Evolutionary conservation across 768 basidiomycete genomes (phyloP).

Genomic region (Mycena rebaudengoi): DNA sequence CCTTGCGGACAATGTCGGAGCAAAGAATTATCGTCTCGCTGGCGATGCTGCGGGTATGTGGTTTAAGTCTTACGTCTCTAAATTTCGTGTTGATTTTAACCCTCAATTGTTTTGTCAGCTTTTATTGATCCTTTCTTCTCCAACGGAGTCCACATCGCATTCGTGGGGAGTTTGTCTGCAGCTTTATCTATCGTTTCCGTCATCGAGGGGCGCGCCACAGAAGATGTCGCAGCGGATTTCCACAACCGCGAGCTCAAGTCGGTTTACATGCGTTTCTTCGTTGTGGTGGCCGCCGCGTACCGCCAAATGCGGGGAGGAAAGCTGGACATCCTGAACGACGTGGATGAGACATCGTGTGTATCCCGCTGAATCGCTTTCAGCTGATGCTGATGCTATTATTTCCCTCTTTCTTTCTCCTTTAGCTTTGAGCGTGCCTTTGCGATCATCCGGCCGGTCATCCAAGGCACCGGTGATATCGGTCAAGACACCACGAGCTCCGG

Average conservation of each 20-base stretch:
- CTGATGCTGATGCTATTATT: not conserved
- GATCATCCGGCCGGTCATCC: not conserved
- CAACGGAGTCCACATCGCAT: not conserved
- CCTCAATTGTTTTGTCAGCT: not conserved
- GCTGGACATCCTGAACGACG: slow-evolving; percentile 9
- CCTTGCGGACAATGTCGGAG: not conserved
- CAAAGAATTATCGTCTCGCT: slow-evolving; percentile 6
- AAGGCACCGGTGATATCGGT: slow-evolving; percentile 3
- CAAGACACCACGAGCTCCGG: slow-evolving; percentile 4
- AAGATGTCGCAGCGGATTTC: not conserved
- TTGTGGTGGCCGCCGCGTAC: slow-evolving; percentile 1
- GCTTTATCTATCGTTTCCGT: not conserved
- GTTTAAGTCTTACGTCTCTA: not conserved
- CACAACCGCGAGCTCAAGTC: not conserved
- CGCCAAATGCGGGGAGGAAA: slow-evolving; percentile 3
- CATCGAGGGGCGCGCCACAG: not conserved
- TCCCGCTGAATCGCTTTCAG: not conserved
- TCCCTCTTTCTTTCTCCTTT: not conserved
- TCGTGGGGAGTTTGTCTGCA: not conserved
- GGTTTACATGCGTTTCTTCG: slow-evolving; percentile 1
- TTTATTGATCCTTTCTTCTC: not conserved
- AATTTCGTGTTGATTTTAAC: not conserved
- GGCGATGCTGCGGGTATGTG: slow-evolving; percentile 6
- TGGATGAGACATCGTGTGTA: not conserved
- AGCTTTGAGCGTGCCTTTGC: slow-evolving; percentile 6